Evolutionary conservation across 2,329 filamentous ascomycete species (phyloP), one percentile per base, ranked within the genome.

Genomic region (Hymenoscyphus fraxineus): DNA sequence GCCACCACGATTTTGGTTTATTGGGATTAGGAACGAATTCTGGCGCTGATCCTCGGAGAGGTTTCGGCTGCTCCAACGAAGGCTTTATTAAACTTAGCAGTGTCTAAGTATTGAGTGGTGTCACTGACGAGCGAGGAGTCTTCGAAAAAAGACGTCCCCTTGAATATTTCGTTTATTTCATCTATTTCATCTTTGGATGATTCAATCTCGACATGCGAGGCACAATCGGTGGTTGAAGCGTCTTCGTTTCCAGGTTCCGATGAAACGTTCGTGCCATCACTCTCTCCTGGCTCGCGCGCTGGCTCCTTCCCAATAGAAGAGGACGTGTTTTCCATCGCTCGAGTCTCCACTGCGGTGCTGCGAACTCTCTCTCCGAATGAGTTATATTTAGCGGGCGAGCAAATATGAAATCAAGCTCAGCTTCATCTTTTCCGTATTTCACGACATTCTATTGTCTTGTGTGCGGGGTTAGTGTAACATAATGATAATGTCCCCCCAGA

Each of bases 401-500:
- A 44, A 44, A 19, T 54, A 13, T 15, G 19, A 27, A 16, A 3
- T 10, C 19, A 27, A 54, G 47, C 47, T 54, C 19, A 5, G 19
- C 19, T 22, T 7, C 22, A 19, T 51, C 1, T 7, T 15, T 5
- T 41, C 15, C n/a, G n/a, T n/a, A 44, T 44, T 16, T n/a, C 16
- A 7, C 40, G 4, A 22, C 6, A 35, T 35, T 35, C 35, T 54
- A 10, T 27, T 13, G 3, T 31, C 1, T 27, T 54, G 19, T 27
- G 47, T 54, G 47, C 47, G 47, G 47, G 47, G 47, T 54, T 54
- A 13, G 47, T 54, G 47, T 54, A 54, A 54, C 47, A 54, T 9
- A 13, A 9, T 27, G 10, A 22, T 13, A n/a, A n/a, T n/a, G n/a
- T n/a, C n/a, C 3, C 9, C 10, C 10, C 3, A 12, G 7, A 54